Evolutionary conservation across 306 rosid species (phyloP).

Genomic region (Phaseolus lunatus): DNA sequence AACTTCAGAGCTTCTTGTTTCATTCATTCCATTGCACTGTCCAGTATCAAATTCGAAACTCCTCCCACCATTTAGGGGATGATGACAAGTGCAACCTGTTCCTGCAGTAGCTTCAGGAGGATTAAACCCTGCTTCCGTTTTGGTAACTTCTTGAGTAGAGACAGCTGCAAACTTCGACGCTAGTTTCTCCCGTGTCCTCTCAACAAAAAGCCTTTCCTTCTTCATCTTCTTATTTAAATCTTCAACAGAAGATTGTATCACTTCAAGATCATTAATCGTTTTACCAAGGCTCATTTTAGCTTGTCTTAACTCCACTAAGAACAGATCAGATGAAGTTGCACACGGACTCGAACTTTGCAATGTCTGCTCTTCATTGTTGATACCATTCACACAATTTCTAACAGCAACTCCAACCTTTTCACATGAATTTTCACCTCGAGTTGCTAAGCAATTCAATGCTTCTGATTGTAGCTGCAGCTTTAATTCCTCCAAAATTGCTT

Average conservation of each 20-base stretch:
- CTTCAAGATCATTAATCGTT: slow-evolving; percentile 82
- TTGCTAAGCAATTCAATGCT: slow-evolving; percentile 63
- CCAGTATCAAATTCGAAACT: slow-evolving; percentile 43
- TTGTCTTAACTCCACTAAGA: slow-evolving; percentile 78
- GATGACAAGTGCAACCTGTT: slow-evolving; percentile 27
- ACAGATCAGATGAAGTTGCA: slow-evolving; percentile 58
- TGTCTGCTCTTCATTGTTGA: slow-evolving; percentile 47
- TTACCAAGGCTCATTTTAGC: slow-evolving; percentile 82
- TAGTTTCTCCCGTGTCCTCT: slow-evolving; percentile 71
- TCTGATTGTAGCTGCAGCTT: slow-evolving; percentile 83
- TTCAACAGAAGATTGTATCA: slow-evolving; percentile 82
- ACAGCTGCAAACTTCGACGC: slow-evolving; percentile 71
- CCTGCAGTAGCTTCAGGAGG: slow-evolving; percentile 43
- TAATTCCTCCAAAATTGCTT: slow-evolving; percentile 79
- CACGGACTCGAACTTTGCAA: slow-evolving; percentile 58
- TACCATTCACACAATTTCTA: slow-evolving; percentile 36
- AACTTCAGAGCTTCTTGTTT: slow-evolving; percentile 50
- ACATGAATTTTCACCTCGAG: slow-evolving; percentile 43
- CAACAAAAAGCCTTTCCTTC: slow-evolving; percentile 72
- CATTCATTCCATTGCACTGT: slow-evolving; percentile 46
- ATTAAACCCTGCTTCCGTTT: slow-evolving; percentile 44
- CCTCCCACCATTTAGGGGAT: slow-evolving; percentile 41
- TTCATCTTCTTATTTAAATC: slow-evolving; percentile 83
- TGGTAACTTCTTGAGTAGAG: slow-evolving; percentile 59
- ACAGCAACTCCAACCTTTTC: slow-evolving; percentile 55